Conservation (phyloP, 2,329 filamentous ascomycete species). For the Fusarium coffeatum region DNA sequence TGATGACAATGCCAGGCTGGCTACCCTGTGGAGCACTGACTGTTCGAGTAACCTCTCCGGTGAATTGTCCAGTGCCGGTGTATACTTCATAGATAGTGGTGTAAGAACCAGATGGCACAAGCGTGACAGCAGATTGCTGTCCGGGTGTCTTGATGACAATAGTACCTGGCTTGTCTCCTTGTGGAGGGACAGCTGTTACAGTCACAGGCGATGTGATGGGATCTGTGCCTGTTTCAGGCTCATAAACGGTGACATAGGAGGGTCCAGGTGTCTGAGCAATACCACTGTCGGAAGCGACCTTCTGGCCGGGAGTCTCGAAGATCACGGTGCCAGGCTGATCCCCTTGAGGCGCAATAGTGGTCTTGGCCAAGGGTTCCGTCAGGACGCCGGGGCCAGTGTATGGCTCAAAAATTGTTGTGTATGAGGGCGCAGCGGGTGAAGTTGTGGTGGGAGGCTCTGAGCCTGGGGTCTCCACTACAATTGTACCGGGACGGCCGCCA, state of each 20-base stretch:
- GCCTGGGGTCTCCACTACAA: conserved; percentile 24
- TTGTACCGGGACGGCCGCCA: neutral
- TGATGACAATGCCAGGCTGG: too few relatives aligned
- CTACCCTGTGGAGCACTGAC: too few relatives aligned
- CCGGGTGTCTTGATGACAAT: conserved; percentile 14
- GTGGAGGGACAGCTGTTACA: conserved; percentile 14
- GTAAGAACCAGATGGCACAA: conserved; percentile 7
- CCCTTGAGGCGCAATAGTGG: conserved; percentile 14
- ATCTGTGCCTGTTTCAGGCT: too few relatives aligned
- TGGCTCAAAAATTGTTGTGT: conserved; percentile 7
- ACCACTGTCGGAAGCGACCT: too few relatives aligned
- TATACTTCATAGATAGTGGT: conserved; percentile 31
- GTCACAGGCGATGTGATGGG: conserved; percentile 11
- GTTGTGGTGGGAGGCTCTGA: neutral
- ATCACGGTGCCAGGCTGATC: conserved; percentile 26
- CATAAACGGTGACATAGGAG: too few relatives aligned
- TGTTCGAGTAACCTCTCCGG: too few relatives aligned
- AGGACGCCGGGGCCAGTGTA: conserved; percentile 20
- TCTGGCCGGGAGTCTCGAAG: conserved; percentile 17
- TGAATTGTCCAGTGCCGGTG: neutral
- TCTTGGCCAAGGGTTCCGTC: conserved; percentile 7
- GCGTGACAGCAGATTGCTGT: conserved; percentile 5
- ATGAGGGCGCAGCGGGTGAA: neutral
- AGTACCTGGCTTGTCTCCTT: conserved; percentile 21
- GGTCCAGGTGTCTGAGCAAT: too few relatives aligned